These are phyloP conservation scores for Dioszegia crocea DNA, from an alignment of 768 basidiomycete genomes.

Conservation along the genomic window DNA sequence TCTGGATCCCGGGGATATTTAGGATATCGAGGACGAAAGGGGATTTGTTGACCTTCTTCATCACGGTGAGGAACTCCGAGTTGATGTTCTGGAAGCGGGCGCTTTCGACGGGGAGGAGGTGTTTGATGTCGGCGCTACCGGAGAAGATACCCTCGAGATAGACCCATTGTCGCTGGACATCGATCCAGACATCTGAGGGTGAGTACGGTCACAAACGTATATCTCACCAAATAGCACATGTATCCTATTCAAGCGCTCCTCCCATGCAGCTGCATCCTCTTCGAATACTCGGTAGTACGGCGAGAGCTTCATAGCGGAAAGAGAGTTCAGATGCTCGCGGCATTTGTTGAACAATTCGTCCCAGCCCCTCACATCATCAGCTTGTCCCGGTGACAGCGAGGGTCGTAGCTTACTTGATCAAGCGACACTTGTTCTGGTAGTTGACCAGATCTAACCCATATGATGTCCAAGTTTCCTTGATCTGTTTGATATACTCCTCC, in stretches of 20 bases:
- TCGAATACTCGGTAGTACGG: conserved; percentile 81
- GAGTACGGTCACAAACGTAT: not conserved
- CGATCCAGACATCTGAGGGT: conserved; percentile 79
- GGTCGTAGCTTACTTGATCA: conserved; percentile 65
- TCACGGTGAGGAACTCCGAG: conserved; percentile 91
- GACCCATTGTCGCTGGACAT: conserved; percentile 99
- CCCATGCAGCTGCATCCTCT: conserved; percentile 73
- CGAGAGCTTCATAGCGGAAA: conserved; percentile 94
- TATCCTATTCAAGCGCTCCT: conserved; percentile 91
- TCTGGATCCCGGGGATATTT: conserved; percentile 93
- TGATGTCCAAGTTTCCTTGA: conserved; percentile 93
- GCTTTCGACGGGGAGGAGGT: conserved; percentile 92
- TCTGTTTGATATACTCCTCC: conserved; percentile 91
- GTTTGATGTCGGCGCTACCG: conserved; percentile 99
- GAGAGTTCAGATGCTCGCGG: conserved; percentile 91
- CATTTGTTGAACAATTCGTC: conserved; percentile 96
- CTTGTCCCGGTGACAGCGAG: not conserved
- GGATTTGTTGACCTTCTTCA: conserved; percentile 99
- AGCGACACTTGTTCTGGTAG: conserved; percentile 96
- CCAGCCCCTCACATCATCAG: conserved; percentile 66
- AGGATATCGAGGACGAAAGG: conserved; percentile 95
- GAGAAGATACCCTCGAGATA: conserved; percentile 99
- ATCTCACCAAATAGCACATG: conserved; percentile 76
- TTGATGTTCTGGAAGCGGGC: conserved; percentile 99
- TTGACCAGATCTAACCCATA: conserved; percentile 94